These are phyloP conservation scores for Eragrostis tef DNA, from an alignment of 202 grass and related monocot genomes.

Conservation along the genomic window DNA sequence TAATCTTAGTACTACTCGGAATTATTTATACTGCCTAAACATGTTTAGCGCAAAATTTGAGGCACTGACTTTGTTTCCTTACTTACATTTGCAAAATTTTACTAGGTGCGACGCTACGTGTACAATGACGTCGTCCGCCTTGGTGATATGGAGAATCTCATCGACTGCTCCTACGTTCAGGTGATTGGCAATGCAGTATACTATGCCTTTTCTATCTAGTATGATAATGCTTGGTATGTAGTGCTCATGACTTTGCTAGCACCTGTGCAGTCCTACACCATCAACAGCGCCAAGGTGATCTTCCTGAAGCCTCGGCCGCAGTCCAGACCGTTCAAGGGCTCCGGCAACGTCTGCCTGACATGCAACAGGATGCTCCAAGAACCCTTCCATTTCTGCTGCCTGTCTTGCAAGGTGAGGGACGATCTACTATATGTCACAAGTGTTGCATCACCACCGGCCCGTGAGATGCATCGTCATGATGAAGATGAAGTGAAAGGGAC, in stretches of 20 bases:
- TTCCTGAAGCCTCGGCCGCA: constrained; percentile 99
- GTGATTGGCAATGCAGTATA: constrained; percentile 41
- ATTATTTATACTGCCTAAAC: background rate
- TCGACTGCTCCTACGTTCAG: constrained; percentile 97
- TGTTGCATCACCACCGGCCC: background rate
- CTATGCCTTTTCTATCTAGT: background rate
- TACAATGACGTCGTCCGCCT: constrained; percentile 98
- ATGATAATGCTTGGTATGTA: no score
- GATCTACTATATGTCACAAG: background rate
- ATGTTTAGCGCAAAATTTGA: constrained; percentile 2
- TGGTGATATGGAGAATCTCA: constrained; percentile 95
- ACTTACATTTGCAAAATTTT: background rate
- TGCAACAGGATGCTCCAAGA: constrained; percentile 96
- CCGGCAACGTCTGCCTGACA: constrained; percentile 83
- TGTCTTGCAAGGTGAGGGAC: constrained; percentile 84
- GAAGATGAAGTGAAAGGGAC: background rate
- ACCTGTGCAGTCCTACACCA: constrained; percentile 74
- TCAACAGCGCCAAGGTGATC: constrained; percentile 98
- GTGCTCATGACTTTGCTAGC: background rate
- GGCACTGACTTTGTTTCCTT: background rate
- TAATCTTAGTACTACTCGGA: background rate
- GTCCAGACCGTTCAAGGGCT: constrained; percentile 94
- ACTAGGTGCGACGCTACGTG: constrained; percentile 91
- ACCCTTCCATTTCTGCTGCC: constrained; percentile 91
- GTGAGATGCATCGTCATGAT: no score